A percentile compares a stretch with the other conserved stretches of the same genome.
Conservation (phyloP, 2,329 filamentous ascomycete species). For the Pyrenochaeta sp. region DNA sequence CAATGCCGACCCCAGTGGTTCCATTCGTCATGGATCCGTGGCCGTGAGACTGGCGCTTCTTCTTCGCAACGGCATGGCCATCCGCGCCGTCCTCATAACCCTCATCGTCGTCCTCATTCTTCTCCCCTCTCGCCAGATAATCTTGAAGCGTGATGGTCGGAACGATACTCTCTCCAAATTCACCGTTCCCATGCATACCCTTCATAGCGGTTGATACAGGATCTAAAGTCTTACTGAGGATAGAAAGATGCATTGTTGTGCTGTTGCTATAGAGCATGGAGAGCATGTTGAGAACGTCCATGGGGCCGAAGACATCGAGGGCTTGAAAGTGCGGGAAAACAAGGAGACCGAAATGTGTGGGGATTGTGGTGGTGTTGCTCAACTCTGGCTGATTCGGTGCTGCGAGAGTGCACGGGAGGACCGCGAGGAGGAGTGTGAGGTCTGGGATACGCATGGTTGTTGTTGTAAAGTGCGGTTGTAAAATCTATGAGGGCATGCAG, state of each 20-base stretch:
- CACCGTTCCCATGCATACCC: conserved; percentile 13
- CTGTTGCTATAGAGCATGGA: conserved; percentile 33
- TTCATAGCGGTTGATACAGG: conserved; percentile 38
- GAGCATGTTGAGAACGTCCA: conserved; percentile 54
- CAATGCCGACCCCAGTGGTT: conserved; percentile 4
- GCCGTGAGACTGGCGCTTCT: neutral
- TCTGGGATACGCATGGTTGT: conserved; percentile 20
- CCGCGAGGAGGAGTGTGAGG: conserved; percentile 17
- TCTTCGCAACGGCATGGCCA: conserved; percentile 17
- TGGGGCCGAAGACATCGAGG: conserved; percentile 53
- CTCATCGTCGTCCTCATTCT: conserved; percentile 1
- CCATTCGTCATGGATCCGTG: conserved; percentile 10
- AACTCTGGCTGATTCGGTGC: conserved; percentile 21
- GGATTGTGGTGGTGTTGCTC: conserved; percentile 31
- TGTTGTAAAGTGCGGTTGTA: neutral
- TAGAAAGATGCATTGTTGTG: conserved; percentile 34
- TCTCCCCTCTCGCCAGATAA: conserved; percentile 47
- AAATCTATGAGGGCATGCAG: neutral
- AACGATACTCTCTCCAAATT: conserved; percentile 51
- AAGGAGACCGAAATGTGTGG: conserved; percentile 35
- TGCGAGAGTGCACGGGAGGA: conserved; percentile 12
- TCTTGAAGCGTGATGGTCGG: conserved; percentile 63
- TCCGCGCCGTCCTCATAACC: conserved; percentile 11
- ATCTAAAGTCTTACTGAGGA: conserved; percentile 37
- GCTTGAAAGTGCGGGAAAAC: conserved; percentile 36